A percentile compares a stretch with the other conserved stretches of the same genome.
Conservation (phyloP, 495 filamentous ascomycete genomes). For the Physcia stellaris region DNA sequence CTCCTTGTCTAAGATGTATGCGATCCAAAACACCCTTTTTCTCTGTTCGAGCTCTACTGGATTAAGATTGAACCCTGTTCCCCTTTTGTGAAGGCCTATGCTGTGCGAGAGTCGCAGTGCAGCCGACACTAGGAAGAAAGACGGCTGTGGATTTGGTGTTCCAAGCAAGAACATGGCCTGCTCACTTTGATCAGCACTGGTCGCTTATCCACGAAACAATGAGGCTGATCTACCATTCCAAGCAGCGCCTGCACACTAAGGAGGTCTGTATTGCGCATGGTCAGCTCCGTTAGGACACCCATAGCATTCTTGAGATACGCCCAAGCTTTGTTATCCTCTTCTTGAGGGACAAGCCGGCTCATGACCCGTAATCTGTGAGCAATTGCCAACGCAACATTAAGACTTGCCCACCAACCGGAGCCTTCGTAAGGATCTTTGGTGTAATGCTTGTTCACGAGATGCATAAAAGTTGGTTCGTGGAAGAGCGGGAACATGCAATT, state of each 20-base stretch:
- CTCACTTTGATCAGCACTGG: too few relatives aligned
- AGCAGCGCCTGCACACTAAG: slow-evolving; percentile 92
- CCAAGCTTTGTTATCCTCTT: slow-evolving; percentile 91
- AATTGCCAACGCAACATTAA: slow-evolving; percentile 89
- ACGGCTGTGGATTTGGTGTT: slow-evolving; percentile 91
- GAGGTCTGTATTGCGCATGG: slow-evolving; percentile 90
- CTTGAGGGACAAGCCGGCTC: slow-evolving; percentile 77
- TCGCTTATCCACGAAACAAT: too few relatives aligned
- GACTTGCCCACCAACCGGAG: slow-evolving; percentile 94
- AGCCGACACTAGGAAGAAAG: slow-evolving; percentile 84
- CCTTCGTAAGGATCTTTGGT: slow-evolving; percentile 86
- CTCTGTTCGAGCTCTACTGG: slow-evolving; percentile 86
- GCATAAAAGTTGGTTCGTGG: slow-evolving; percentile 96
- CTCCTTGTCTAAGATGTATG: slow-evolving; percentile 92
- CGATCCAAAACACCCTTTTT: slow-evolving; percentile 97
- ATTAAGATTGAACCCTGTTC: slow-evolving; percentile 81
- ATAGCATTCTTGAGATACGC: slow-evolving; percentile 93
- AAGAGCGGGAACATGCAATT: slow-evolving; percentile 97
- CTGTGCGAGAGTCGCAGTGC: slow-evolving; percentile 86
- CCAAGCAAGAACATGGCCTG: slow-evolving; percentile 87
- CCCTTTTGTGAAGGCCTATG: slow-evolving; percentile 89
- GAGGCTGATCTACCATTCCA: slow-evolving; percentile 67
- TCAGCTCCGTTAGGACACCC: slow-evolving; percentile 79
- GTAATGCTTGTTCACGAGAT: slow-evolving; percentile 85
- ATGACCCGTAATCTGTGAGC: slow-evolving; percentile 87